A percentile compares a stretch with the other conserved stretches of the same genome.
These are phyloP conservation scores for Vanrija pseudolonga DNA, from an alignment of 1,284 basidiomycete genomes.

Conservation along the genomic window DNA sequence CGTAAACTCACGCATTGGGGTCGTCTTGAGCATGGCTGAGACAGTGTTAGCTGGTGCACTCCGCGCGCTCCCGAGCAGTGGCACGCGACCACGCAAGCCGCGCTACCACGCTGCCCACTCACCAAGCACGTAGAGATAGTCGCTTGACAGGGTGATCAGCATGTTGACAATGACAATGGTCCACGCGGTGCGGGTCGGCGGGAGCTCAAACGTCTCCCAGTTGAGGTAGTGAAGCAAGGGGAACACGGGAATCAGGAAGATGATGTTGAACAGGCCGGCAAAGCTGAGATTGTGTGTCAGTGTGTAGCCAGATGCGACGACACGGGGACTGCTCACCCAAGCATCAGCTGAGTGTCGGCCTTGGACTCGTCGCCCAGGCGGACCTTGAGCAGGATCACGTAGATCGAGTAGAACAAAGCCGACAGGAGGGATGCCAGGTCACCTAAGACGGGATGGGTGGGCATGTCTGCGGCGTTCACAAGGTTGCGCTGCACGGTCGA, in stretches of 20 bases:
- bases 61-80: slow-evolving; percentile 11
- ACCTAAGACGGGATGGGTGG: slow-evolving; percentile 57
- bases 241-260: slow-evolving; percentile 76
- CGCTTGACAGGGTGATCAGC: slow-evolving; percentile 76
- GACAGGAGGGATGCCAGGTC: slow-evolving; percentile 76
- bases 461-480: slow-evolving; percentile 10
- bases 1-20: slow-evolving; percentile 59
- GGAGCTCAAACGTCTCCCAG: slow-evolving; percentile 72
- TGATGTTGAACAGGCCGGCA: slow-evolving; percentile 84
- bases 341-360: slow-evolving; percentile 88
- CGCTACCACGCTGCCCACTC: slow-evolving; percentile 9
- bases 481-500: slow-evolving; percentile 46
- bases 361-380: slow-evolving; percentile 76
- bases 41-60: slow-evolving; percentile 20
- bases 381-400: slow-evolving; percentile 88
- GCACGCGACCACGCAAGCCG: not conserved
- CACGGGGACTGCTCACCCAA: slow-evolving; percentile 56
- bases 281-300: slow-evolving; percentile 52
- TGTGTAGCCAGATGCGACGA: not conserved
- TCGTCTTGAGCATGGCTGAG: slow-evolving; percentile 91
- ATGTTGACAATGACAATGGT: slow-evolving; percentile 75
- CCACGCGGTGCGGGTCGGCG: slow-evolving; percentile 60
- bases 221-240: slow-evolving; percentile 72
- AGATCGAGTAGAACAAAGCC: slow-evolving; percentile 83
- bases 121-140: slow-evolving; percentile 71